Percentiles rank a stretch among this genome's conserved stretches.
These are phyloP conservation scores for Yamadazyma trypodendri DNA, from an alignment of 1,139 yeast species.

Conservation along the genomic window DNA sequence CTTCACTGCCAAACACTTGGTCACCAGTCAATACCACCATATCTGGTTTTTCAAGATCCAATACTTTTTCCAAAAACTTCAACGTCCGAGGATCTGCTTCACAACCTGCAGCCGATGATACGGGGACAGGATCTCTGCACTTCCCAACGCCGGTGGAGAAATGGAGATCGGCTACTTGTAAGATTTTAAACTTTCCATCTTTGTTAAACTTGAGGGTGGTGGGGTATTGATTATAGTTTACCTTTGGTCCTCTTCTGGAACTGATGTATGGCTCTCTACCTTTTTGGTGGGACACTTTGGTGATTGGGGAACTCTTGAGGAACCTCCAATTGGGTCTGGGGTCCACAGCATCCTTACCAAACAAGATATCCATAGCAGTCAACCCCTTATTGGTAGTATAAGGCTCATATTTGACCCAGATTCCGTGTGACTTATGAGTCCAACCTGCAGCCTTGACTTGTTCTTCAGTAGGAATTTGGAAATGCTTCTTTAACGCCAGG, in stretches of 20 bases:
- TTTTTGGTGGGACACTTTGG: constrained; percentile 19
- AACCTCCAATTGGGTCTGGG: constrained; percentile 75
- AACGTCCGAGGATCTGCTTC: constrained; percentile 73
- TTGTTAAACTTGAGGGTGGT: constrained; percentile 22
- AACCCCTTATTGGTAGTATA: constrained; percentile 29
- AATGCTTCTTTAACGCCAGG: constrained; percentile 22
- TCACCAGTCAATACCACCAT: constrained; percentile 85
- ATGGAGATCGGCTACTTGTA: constrained; percentile 87
- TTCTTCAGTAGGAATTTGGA: constrained; percentile 31
- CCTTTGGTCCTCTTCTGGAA: constrained; percentile 51
- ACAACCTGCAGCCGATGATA: constrained; percentile 44
- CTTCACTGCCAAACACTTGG: constrained; percentile 67
- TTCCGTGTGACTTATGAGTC: constrained; percentile 32
- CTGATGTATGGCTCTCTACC: constrained; percentile 29
- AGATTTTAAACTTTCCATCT: constrained; percentile 62
- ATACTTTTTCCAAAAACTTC: constrained; percentile 56
- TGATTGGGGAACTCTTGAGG: constrained; percentile 23
- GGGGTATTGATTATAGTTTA: constrained; percentile 40
- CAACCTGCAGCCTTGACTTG: constrained; percentile 35
- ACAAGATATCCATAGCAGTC: constrained; percentile 58
- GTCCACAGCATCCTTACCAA: constrained; percentile 71
- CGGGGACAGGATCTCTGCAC: constrained; percentile 71
- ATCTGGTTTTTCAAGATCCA: constrained; percentile 76
- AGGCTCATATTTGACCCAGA: constrained; percentile 31
- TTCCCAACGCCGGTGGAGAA: constrained; percentile 65